These are phyloP conservation scores for Mycena floridula DNA, from an alignment of 768 basidiomycete species.

Conservation along the genomic window DNA sequence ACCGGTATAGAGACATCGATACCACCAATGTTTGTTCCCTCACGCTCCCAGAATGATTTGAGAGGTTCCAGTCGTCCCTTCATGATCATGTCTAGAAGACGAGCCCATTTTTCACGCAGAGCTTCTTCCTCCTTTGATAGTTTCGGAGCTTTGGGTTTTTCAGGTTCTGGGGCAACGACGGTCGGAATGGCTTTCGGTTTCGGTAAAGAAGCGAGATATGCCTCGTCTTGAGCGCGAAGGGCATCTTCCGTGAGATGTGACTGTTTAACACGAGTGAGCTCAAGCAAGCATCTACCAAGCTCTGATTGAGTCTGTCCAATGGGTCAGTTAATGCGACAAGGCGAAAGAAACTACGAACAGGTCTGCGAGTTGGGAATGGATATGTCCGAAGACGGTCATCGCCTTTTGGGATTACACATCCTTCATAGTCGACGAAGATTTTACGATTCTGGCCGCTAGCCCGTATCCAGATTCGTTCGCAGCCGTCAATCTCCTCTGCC, in stretches of 20 bases:
- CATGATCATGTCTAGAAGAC: constrained; percentile 86
- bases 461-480: constrained; percentile 89
- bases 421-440: constrained; percentile 89
- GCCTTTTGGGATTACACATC: constrained; percentile 66
- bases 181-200: constrained; percentile 59
- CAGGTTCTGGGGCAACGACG: constrained; percentile 25
- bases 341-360: constrained; percentile 46
- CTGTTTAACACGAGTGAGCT: constrained; percentile 79
- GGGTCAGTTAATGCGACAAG: neutral
- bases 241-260: constrained; percentile 84
- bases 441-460: constrained; percentile 82
- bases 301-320: constrained; percentile 78
- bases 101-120: constrained; percentile 71
- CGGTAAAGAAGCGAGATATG: constrained; percentile 82
- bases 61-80: constrained; percentile 82
- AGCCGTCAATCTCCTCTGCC: constrained; percentile 79
- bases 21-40: constrained; percentile 50
- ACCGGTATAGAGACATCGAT: constrained; percentile 62
- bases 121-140: constrained; percentile 78
- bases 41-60: constrained; percentile 76
- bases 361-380: constrained; percentile 93
- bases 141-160: constrained; percentile 47
- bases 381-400: constrained; percentile 85
- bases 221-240: constrained; percentile 81
- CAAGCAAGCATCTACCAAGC: constrained; percentile 76